Evolutionary conservation across 768 basidiomycete species (phyloP).

Genomic region (Cystofilobasidium macerans): DNA sequence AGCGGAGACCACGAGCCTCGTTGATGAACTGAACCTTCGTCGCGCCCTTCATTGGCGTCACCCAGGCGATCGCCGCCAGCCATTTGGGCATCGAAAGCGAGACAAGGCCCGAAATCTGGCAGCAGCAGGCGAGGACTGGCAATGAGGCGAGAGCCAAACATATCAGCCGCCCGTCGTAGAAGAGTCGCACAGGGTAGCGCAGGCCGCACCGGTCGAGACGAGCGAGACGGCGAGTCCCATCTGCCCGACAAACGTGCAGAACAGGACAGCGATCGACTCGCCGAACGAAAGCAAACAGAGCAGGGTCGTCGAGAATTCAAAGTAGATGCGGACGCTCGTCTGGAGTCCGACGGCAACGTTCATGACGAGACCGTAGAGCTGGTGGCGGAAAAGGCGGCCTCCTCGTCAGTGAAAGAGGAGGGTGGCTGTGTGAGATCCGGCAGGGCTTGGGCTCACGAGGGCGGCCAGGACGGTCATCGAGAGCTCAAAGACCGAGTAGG

Average conservation of each 20-base stretch:
- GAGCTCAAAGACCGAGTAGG: slow-evolving; percentile 39
- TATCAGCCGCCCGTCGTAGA: no score
- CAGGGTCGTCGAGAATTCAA: slow-evolving; percentile 37
- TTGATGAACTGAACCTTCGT: slow-evolving; percentile 40
- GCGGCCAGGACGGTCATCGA: slow-evolving; percentile 36
- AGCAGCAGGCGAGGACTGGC: slow-evolving; percentile 14
- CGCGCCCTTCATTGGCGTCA: slow-evolving; percentile 27
- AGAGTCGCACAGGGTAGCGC: not conserved
- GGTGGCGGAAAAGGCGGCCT: not conserved
- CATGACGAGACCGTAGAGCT: slow-evolving; percentile 34
- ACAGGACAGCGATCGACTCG: slow-evolving; percentile 38
- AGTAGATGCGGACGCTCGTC: slow-evolving; percentile 36
- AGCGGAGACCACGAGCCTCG: slow-evolving; percentile 33
- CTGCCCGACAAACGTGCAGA: slow-evolving; percentile 34
- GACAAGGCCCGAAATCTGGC: slow-evolving; percentile 30
- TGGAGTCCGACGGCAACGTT: slow-evolving; percentile 39
- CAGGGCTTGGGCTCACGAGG: slow-evolving; percentile 32
- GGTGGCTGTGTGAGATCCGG: slow-evolving; percentile 11
- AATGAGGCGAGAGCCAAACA: slow-evolving; percentile 24
- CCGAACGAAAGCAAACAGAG: slow-evolving; percentile 38
- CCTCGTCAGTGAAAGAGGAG: not conserved
- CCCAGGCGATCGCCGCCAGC: slow-evolving; percentile 14
- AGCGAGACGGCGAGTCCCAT: slow-evolving; percentile 40
- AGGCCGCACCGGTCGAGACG: slow-evolving; percentile 30
- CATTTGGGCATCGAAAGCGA: slow-evolving; percentile 38